Conservation (phyloP, 345 rosid genomes). For the Mangifera indica region DNA sequence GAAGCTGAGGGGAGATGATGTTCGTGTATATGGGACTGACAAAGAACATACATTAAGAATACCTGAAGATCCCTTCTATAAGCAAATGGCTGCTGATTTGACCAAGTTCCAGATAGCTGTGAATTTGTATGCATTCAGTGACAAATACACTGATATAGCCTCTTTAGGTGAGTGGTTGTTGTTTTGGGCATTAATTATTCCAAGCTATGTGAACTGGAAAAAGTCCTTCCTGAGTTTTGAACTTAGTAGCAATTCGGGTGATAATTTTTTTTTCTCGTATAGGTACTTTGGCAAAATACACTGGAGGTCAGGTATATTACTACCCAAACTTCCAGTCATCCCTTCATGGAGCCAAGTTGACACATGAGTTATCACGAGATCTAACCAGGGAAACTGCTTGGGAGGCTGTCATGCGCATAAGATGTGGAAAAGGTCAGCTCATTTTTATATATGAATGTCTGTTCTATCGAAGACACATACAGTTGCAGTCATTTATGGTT, state of each 20-base stretch:
- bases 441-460: background rate
- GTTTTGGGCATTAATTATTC: background rate
- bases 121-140: constrained; percentile 87
- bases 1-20: constrained; percentile 96
- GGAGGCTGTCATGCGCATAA: constrained; percentile 99
- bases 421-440: constrained; percentile 97
- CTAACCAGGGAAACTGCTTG: constrained; percentile 99
- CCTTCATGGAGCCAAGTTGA: constrained; percentile 75
- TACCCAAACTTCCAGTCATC: constrained; percentile 84
- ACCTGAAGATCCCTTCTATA: constrained; percentile 92
- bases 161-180: constrained; percentile 63
- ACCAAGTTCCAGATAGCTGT: constrained; percentile 94
- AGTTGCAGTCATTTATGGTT: background rate
- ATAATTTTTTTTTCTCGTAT: constrained; percentile 10
- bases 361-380: constrained; percentile 87
- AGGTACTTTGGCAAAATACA: constrained; percentile 95
- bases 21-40: constrained; percentile 91
- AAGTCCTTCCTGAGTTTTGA: background rate
- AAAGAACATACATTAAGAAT: constrained; percentile 78
- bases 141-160: constrained; percentile 89
- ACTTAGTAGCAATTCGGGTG: background rate
- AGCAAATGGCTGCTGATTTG: constrained; percentile 99
- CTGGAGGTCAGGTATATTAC: constrained; percentile 95
- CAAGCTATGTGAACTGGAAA: background rate
- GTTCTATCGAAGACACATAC: constrained; percentile 11